Base-by-base conservation (phyloP, 1,284 basidiomycete species). In the Microbotryum saponariae region DNA sequence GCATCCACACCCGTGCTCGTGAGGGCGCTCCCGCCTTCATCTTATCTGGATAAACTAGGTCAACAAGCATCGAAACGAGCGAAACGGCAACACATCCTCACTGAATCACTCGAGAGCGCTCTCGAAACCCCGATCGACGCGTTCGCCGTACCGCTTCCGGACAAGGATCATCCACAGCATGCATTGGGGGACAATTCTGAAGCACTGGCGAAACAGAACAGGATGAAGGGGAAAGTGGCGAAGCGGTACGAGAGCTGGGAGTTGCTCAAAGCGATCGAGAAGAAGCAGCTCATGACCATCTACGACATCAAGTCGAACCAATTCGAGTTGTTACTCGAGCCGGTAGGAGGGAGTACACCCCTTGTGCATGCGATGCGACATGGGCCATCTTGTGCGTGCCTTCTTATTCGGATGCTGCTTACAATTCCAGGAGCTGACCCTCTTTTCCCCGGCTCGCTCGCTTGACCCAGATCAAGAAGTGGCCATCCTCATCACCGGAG, bases 401-500 rank as follows among this genome's bases (percentile, higher is more conserved):
- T 25, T 7, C 33, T 42, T 27, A 21, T 5, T 20, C n/a, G 9
- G 12, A 52, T 23, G 23, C 20, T 25, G 4, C 51, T 52, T 20
- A 12, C 48, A 16, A 37, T 37, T 4, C 14, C 9, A 4, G 37
- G 37, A 42, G 16, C 12, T 49, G 27, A 21, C 46, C 7, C 18
- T 44, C 21, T 23, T 23, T 7, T 37, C 9, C n/a, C 18, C 23
- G 1, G 18, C 12, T 16, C 29, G 23, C 14, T 18, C 29, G 31
- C 29, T 31, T 37, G 6, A 6, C 44, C 31, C 65, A 58, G 66
- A 71, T 31, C 54, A 52, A 25, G 70, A 73, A 9, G 55, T 73
- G 4, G 61, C 68, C 4, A 69, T 73, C 45, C 56, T 73, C 2
- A 51, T 72, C 21, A 60, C 63, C 33, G 67, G 67, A 1, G 64